phyloP scores from a whole-genome alignment of 345 rosid genomes.

The Carallia brachiata region DNA sequence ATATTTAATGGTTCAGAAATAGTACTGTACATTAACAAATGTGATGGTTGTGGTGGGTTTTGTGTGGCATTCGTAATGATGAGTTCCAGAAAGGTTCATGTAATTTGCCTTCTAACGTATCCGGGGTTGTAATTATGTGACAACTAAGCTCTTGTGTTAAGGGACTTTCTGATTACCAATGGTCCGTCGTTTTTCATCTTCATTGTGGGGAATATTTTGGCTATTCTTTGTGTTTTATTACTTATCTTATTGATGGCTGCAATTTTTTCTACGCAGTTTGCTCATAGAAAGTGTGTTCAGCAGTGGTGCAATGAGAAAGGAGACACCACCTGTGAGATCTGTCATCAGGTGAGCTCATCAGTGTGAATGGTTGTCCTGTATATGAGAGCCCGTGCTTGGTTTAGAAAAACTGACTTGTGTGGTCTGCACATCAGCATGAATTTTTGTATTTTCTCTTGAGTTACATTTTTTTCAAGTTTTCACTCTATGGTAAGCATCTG shows the following conservation, averaged over 20 bases:
- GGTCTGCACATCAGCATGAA: not conserved
- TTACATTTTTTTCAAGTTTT: no score
- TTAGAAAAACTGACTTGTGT: not conserved
- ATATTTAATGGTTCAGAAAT: no score
- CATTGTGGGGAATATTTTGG: not conserved
- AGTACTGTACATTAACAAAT: no score
- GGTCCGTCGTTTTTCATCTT: not conserved
- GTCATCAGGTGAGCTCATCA: slow-evolving; percentile 66
- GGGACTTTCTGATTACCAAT: not conserved
- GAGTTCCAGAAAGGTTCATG: no score
- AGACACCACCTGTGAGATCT: slow-evolving; percentile 82
- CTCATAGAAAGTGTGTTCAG: slow-evolving; percentile 90
- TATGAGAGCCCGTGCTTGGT: not conserved
- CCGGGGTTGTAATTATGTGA: no score
- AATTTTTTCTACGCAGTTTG: slow-evolving; percentile 49
- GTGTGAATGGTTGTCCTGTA: not conserved
- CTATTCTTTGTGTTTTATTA: not conserved
- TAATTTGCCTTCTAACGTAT: no score
- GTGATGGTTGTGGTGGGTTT: no score
- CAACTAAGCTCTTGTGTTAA: no score
- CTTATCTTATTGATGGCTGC: not conserved
- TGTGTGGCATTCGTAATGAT: no score
- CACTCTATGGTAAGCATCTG: no score
- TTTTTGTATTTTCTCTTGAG: not conserved
- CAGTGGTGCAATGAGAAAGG: slow-evolving; percentile 98